Base-by-base conservation (phyloP, 2,329 filamentous ascomycete genomes). In the Aspergillus texensis region DNA sequence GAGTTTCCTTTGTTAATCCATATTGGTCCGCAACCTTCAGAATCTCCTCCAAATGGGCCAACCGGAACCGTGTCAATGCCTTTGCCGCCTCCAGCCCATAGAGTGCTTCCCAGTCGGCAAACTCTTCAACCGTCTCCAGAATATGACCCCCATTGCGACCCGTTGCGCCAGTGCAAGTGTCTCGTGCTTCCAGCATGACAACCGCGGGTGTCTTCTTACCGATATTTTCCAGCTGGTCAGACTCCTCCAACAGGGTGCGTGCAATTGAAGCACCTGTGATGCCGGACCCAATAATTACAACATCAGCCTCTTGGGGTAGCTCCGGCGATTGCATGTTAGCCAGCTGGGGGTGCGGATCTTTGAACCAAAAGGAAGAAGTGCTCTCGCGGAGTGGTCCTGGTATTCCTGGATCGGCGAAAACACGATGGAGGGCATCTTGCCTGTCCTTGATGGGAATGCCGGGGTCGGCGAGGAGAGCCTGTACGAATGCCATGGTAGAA, bases 121-220 rank as follows among this genome's bases (percentile, higher is more conserved):
- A 75, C 4, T 70, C 68, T 36, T 75, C 71, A 4, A 61, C 71
- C 9, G 72, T 69, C 12, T 73, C 68, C 1, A 74, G 58, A 12
- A 77, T 74, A 36, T 76, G 74, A 0, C 73, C 75, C 0, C 75
- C 75, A 60, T 77, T 77, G 3, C 74, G 73, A 1, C 75, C 75
- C 0, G 74, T 77, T 1, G 75, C 75, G 14, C 75, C 75, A 14
- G 67, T 72, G 52, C 75, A 77, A 14, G 74, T 56, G 26, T 68
- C 67, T 19, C 75, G 73, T 0, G 74, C 73, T 60, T 77, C 75
- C 1, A 77, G 65, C 26, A 77, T 69, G 2, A 72, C 64, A 3
- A 77, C 43, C 0, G 65, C 59, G 0, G 68, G 69, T 6, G 39
- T 11, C 26, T n/a, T 34, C 26, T 21, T 43, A 19, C 32, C 19